These are phyloP conservation scores for Saccharomyces hybrid DNA, from an alignment of 1,139 yeast genomes.

Conservation along the genomic window DNA sequence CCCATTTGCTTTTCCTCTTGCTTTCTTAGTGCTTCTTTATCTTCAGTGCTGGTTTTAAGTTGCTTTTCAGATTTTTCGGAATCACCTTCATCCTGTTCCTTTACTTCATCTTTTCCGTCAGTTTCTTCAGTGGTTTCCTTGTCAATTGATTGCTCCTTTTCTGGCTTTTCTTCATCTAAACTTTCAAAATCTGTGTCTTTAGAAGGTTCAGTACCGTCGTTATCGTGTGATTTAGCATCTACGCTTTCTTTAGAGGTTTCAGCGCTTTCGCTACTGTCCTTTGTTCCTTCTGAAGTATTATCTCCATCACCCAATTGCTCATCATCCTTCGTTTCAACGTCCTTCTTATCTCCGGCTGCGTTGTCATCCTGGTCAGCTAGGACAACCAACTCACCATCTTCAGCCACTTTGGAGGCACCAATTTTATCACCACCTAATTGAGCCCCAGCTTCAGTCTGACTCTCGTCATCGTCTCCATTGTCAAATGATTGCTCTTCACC, in stretches of 20 bases:
- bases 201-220: neutral
- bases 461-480: neutral
- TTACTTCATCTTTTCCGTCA: neutral
- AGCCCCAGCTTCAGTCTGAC: neutral
- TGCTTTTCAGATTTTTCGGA: conserved; percentile 7
- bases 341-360: neutral
- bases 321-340: neutral
- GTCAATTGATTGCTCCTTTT: neutral
- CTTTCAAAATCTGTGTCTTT: neutral
- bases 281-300: neutral
- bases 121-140: neutral
- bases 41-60: conserved; percentile 6
- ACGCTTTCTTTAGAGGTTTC: neutral
- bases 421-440: neutral
- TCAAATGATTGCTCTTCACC: neutral
- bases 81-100: neutral
- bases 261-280: neutral
- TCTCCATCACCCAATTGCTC: neutral
- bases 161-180: neutral
- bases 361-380: neutral
- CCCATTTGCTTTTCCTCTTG: conserved; percentile 3
- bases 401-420: neutral
- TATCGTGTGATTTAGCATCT: neutral
- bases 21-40: neutral
- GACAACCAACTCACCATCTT: neutral